Percentiles rank a stretch among this genome's conserved stretches.
Conservation (phyloP, 441 rosid genomes). For the Gossypium trilobum region DNA sequence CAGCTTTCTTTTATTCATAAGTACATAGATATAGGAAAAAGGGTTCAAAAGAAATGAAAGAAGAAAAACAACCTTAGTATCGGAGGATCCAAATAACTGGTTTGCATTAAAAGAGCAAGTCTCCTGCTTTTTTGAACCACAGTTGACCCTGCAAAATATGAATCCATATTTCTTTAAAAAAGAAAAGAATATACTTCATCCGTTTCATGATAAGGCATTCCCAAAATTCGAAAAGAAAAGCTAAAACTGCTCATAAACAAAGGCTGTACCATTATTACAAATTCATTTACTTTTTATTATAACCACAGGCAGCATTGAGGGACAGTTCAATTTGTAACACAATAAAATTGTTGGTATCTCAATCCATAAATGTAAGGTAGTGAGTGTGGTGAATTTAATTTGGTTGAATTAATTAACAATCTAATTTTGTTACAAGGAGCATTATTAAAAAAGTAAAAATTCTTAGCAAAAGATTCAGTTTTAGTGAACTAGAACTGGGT, state of each 20-base stretch:
- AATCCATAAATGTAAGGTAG: not conserved
- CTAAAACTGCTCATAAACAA: not conserved
- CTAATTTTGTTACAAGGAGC: not conserved
- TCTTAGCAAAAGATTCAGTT: not conserved
- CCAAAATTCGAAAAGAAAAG: not conserved
- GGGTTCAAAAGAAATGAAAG: not conserved
- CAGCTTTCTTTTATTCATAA: not conserved
- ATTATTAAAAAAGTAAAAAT: not conserved
- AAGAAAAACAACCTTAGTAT: slow-evolving; percentile 31
- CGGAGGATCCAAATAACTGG: slow-evolving; percentile 14
- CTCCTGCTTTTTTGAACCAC: slow-evolving; percentile 22
- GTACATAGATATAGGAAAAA: not conserved
- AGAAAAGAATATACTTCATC: not conserved
- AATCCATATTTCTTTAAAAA: not conserved
- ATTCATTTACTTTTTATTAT: not conserved
- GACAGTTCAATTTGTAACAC: not conserved
- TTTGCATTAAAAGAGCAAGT: slow-evolving; percentile 26
- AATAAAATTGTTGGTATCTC: not conserved
- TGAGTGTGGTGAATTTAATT: not conserved
- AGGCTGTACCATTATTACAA: not conserved
- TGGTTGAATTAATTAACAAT: not conserved
- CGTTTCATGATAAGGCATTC: not conserved
- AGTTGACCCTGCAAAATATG: slow-evolving; percentile 30
- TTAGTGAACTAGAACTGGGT: not conserved
- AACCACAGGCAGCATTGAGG: not conserved